Conservation (phyloP, 805 yeast species). For the Scheffersomyces lignosus region DNA sequence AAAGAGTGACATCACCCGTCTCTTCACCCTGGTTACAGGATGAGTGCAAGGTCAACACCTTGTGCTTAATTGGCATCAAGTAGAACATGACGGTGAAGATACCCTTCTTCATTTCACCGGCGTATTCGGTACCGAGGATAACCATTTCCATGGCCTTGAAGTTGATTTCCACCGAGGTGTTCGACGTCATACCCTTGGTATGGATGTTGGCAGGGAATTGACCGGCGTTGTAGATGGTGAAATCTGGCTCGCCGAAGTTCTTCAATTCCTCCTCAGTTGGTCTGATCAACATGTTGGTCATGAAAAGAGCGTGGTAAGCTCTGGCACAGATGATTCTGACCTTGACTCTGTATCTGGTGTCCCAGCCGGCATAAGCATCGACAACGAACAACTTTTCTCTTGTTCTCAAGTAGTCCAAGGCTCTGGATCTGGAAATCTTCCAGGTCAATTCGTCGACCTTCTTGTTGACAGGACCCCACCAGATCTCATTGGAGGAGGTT, state of each 20-base stretch:
- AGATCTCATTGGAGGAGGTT: conserved; percentile 75
- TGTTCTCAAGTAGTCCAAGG: conserved; percentile 93
- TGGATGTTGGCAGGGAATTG: conserved; percentile 97
- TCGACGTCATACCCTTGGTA: conserved; percentile 96
- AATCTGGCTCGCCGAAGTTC: conserved; percentile 94
- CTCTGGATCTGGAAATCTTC: conserved; percentile 94
- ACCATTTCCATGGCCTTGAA: conserved; percentile 99
- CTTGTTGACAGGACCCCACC: conserved; percentile 99
- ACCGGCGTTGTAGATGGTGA: conserved; percentile 97
- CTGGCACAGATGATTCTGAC: conserved; percentile 96
- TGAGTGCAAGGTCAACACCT: conserved; percentile 91
- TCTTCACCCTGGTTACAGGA: conserved; percentile 88
- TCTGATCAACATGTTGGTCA: conserved; percentile 97
- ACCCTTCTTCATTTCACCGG: conserved; percentile 99
- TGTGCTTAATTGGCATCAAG: conserved; percentile 92
- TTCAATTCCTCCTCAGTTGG: conserved; percentile 89
- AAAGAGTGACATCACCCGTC: conserved; percentile 85
- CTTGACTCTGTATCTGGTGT: conserved; percentile 94
- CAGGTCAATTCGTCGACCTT: conserved; percentile 92
- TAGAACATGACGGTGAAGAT: conserved; percentile 98
- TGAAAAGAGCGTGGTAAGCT: conserved; percentile 96
- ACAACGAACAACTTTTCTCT: conserved; percentile 91
- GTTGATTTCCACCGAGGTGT: conserved; percentile 94
- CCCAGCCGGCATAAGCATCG: conserved; percentile 99
- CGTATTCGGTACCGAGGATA: conserved; percentile 96